Percentiles rank a stretch among this genome's conserved stretches.
phyloP scores from a whole-genome alignment of 768 basidiomycete genomes.

The Pleurotus cornucopiae region DNA sequence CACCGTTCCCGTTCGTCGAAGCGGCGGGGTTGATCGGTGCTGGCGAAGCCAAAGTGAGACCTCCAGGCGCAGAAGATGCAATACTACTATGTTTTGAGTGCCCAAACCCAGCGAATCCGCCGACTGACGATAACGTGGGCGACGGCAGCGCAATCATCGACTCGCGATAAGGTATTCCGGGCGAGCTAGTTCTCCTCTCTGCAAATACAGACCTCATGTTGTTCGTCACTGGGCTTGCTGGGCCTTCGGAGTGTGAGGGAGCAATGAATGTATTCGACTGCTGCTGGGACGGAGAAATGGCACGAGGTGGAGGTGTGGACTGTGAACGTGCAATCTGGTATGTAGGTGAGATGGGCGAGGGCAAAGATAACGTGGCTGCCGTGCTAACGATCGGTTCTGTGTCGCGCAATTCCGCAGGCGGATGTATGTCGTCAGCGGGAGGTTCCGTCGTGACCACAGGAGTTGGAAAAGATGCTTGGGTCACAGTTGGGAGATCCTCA shows the following conservation, averaged over 20 bases:
- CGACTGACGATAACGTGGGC: constrained; percentile 15
- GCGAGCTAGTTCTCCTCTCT: constrained; percentile 4
- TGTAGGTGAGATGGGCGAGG: constrained; percentile 2
- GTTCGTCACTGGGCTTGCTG: constrained; percentile 7
- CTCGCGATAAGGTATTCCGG: constrained; percentile 23
- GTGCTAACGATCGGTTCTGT: neutral
- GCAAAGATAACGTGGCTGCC: constrained; percentile 1
- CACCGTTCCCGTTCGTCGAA: constrained; percentile 12
- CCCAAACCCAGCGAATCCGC: constrained; percentile 3
- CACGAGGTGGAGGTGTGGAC: constrained; percentile 15
- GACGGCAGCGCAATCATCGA: constrained; percentile 20
- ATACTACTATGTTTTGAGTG: constrained; percentile 42
- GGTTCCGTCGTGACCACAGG: constrained; percentile 9
- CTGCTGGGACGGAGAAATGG: constrained; percentile 22
- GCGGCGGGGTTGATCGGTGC: constrained; percentile 12
- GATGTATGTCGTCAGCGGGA: neutral
- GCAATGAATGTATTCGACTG: constrained; percentile 22
- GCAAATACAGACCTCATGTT: neutral
- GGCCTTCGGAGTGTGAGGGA: constrained; percentile 23
- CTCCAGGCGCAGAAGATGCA: constrained; percentile 20
- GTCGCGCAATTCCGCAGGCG: neutral
- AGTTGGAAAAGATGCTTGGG: constrained; percentile 15
- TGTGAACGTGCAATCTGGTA: constrained; percentile 13
- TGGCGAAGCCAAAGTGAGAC: constrained; percentile 9
- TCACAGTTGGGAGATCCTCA: constrained; percentile 11